These are phyloP conservation scores for Gillenia trifoliata DNA, from an alignment of 306 rosid species.

Conservation along the genomic window DNA sequence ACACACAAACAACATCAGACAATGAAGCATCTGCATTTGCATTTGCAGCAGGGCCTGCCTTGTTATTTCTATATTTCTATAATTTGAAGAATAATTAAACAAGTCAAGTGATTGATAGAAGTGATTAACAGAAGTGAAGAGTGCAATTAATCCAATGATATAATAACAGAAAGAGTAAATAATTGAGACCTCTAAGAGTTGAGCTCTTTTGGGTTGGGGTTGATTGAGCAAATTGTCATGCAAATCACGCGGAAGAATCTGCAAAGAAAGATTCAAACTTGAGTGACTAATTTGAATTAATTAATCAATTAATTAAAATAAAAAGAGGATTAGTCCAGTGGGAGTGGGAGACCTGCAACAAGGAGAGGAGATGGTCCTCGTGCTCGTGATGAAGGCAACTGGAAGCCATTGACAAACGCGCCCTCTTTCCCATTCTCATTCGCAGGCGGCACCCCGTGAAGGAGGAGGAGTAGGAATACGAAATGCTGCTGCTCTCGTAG, in stretches of 20 bases:
- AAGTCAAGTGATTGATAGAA: background rate
- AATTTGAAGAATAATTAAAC: background rate
- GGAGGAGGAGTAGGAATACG: background rate
- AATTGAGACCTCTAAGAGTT: conserved; percentile 45
- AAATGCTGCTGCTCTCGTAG: background rate
- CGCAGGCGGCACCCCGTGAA: background rate
- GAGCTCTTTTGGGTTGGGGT: conserved; percentile 34
- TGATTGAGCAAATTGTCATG: conserved; percentile 49
- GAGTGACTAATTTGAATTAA: background rate
- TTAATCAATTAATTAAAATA: background rate
- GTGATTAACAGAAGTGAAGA: background rate
- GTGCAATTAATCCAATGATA: background rate
- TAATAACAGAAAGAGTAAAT: background rate
- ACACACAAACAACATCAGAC: background rate
- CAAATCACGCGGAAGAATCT: conserved; percentile 62
- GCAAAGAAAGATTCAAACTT: background rate
- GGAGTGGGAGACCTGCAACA: conserved; percentile 34
- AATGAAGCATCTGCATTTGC: background rate
- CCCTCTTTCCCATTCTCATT: background rate
- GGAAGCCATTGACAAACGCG: background rate
- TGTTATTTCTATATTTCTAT: background rate
- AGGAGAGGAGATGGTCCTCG: conserved; percentile 43
- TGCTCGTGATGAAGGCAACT: background rate
- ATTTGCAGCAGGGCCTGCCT: background rate
- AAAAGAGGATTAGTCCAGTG: too few relatives aligned